Conservation (phyloP, 805 yeast genomes). For the Barnettozyma botsteinii region DNA sequence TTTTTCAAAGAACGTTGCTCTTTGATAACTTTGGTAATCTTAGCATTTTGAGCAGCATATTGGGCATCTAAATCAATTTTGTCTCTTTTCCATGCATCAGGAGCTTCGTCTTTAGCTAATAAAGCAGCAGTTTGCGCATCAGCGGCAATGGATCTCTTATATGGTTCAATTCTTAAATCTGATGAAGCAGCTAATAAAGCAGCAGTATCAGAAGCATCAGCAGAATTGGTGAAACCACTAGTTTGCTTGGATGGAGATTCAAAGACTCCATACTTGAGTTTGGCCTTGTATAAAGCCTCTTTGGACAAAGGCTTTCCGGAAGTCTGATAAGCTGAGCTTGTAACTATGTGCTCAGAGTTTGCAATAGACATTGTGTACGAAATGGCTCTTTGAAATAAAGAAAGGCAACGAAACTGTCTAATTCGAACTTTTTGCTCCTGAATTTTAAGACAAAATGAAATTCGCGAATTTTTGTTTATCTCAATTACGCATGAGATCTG, state of each 20-base stretch:
- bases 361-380: slow-evolving; percentile 16
- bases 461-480: no score
- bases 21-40: slow-evolving; percentile 1
- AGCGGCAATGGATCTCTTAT: slow-evolving; percentile 51
- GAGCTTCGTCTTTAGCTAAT: slow-evolving; percentile 40
- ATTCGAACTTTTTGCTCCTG: neutral
- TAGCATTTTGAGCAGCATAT: slow-evolving; percentile 35
- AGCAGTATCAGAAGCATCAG: slow-evolving; percentile 62
- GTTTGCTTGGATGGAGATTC: slow-evolving; percentile 41
- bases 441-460: no score
- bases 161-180: slow-evolving; percentile 58
- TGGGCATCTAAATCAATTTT: slow-evolving; percentile 44
- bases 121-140: slow-evolving; percentile 67
- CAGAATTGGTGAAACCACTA: slow-evolving; percentile 57
- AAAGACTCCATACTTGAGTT: slow-evolving; percentile 61
- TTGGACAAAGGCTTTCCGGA: slow-evolving; percentile 67
- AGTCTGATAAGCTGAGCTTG: slow-evolving; percentile 51
- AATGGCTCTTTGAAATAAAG: neutral
- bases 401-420: no score
- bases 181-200: slow-evolving; percentile 68
- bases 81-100: slow-evolving; percentile 45
- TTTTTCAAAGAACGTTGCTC: slow-evolving; percentile 2
- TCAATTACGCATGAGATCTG: no score
- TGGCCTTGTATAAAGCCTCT: slow-evolving; percentile 72
- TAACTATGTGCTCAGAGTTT: slow-evolving; percentile 17